Evolutionary conservation across 1,284 basidiomycete genomes (phyloP).

Genomic region (Coriolopsis trogii): DNA sequence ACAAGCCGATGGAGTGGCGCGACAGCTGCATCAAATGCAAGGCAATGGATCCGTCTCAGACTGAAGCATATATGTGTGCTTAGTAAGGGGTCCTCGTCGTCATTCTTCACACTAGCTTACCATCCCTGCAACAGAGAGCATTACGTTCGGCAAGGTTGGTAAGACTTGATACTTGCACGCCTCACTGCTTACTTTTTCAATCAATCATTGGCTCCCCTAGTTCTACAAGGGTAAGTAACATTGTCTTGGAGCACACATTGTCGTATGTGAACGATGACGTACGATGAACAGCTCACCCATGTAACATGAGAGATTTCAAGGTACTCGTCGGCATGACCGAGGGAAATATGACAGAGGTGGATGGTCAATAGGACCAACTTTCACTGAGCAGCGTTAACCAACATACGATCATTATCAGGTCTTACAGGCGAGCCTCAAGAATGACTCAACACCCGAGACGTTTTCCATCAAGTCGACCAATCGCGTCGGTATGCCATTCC

Average conservation of each 20-base stretch:
- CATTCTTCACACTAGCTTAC: background rate
- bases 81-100: slow-evolving; percentile 51
- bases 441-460: slow-evolving; percentile 63
- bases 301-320: slow-evolving; percentile 83
- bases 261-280: slow-evolving; percentile 3
- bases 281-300: slow-evolving; percentile 61
- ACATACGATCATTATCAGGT: slow-evolving; percentile 36
- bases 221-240: slow-evolving; percentile 52
- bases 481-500: slow-evolving; percentile 55
- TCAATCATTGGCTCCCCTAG: slow-evolving; percentile 33
- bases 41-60: slow-evolving; percentile 73
- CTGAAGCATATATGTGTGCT: slow-evolving; percentile 60
- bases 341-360: slow-evolving; percentile 61
- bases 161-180: background rate
- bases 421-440: slow-evolving; percentile 62
- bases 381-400: background rate
- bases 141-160: slow-evolving; percentile 80
- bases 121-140: slow-evolving; percentile 48
- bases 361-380: background rate
- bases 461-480: slow-evolving; percentile 62
- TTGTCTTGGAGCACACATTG: background rate
- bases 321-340: slow-evolving; percentile 65
- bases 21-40: slow-evolving; percentile 52
- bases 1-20: slow-evolving; percentile 75
- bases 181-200: background rate